Conservation (phyloP, 805 yeast genomes). For the Sugiyamaella boreocaroliniensis region DNA sequence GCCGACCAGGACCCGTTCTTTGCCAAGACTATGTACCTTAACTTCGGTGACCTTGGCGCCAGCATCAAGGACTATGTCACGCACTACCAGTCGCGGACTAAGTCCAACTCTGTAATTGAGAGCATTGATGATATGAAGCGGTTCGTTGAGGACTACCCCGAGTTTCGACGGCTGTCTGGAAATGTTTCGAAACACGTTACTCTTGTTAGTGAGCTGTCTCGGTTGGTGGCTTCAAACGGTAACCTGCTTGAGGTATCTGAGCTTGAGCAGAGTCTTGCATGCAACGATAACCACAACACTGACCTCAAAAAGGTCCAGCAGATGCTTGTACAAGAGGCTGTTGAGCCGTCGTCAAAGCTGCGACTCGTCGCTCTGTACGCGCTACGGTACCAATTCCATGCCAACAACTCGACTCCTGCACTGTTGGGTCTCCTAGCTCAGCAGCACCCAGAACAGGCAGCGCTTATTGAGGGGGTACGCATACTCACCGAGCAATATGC, state of each 20-base stretch:
- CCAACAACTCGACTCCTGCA: constrained; percentile 37
- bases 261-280: constrained; percentile 77
- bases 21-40: constrained; percentile 72
- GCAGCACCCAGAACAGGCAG: constrained; percentile 21
- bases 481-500: constrained; percentile 38
- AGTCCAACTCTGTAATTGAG: constrained; percentile 61
- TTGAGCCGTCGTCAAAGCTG: constrained; percentile 52
- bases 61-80: constrained; percentile 75
- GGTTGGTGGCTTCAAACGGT: constrained; percentile 48
- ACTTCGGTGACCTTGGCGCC: constrained; percentile 93
- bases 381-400: constrained; percentile 54
- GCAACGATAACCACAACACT: constrained; percentile 49
- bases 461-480: constrained; percentile 40
- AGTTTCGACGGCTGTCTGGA: constrained; percentile 77
- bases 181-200: constrained; percentile 91
- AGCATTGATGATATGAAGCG: constrained; percentile 85
- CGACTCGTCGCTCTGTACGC: constrained; percentile 70
- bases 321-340: constrained; percentile 39
- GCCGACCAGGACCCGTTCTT: constrained; percentile 71
- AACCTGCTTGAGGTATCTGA: constrained; percentile 83
- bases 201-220: constrained; percentile 78
- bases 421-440: constrained; percentile 18
- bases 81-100: constrained; percentile 72
- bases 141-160: constrained; percentile 89
- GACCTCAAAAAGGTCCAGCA: constrained; percentile 54